Conservation (phyloP, 331 rosid species). For the Pyracantha coccinea region DNA sequence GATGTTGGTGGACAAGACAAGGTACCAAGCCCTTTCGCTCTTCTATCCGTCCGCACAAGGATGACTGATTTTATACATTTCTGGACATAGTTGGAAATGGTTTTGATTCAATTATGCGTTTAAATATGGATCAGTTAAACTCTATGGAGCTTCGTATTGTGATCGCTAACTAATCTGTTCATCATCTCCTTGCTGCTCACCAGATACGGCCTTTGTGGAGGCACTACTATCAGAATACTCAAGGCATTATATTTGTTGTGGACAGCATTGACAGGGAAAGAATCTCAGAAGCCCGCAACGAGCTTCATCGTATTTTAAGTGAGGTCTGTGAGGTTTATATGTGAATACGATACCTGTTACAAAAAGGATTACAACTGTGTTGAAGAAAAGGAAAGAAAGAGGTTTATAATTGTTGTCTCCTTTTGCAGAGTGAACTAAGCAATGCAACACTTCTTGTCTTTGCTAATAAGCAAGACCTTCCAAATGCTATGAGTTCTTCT, state of each 20-base stretch:
- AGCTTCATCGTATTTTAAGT: slow-evolving; percentile 33
- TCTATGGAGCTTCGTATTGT: not conserved
- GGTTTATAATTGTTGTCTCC: not conserved
- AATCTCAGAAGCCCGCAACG: slow-evolving; percentile 35
- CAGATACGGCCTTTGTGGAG: slow-evolving; percentile 57
- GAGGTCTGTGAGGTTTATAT: slow-evolving; percentile 8
- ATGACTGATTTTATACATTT: not conserved
- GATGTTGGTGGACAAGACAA: slow-evolving; percentile 55
- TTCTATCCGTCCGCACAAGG: not conserved
- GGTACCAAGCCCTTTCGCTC: slow-evolving; percentile 18
- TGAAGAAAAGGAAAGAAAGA: not conserved
- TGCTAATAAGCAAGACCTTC: slow-evolving; percentile 46
- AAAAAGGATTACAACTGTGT: not conserved
- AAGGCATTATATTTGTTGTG: slow-evolving; percentile 41
- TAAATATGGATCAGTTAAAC: not conserved
- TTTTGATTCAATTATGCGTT: not conserved
- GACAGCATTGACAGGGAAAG: slow-evolving; percentile 43
- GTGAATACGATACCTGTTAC: not conserved
- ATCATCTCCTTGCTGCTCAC: not conserved
- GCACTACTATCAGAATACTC: slow-evolving; percentile 45
- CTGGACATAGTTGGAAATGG: not conserved
- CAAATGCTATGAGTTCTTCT: slow-evolving; percentile 24
- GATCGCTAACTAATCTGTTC: not conserved
- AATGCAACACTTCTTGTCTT: slow-evolving; percentile 30
- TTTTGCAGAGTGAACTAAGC: slow-evolving; percentile 21